Evolutionary conservation across 208 protist species (phyloP), one percentile per base, ranked within the genome.

Genomic region (Trypanosoma avium): DNA sequence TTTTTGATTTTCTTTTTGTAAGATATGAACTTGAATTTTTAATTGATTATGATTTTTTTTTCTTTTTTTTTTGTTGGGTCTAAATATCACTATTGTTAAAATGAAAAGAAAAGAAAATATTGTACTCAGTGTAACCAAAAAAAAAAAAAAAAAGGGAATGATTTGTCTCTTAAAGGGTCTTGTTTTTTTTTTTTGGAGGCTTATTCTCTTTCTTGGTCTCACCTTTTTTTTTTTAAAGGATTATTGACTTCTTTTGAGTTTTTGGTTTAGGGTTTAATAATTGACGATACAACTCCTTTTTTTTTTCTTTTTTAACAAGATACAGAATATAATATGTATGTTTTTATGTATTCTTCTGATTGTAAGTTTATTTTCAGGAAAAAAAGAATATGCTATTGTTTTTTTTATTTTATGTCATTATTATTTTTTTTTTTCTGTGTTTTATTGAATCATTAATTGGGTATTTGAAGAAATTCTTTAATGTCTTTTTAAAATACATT

Each of bases 111-210:
- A n/a, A n/a, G n/a, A n/a, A n/a, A n/a, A n/a, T n/a, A n/a, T n/a
- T n/a, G n/a, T n/a, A n/a, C n/a, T n/a, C n/a, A n/a, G n/a, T n/a
- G n/a, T n/a, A n/a, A n/a, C n/a, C 15, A 35, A 27, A 62, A 62
- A 62, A 53, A 52, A 30, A 47, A 61, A 68, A 68, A 69, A 40
- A 43, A 71, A 60, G 26, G 17, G 7, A 67, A 50, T n/a, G n/a
- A n/a, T n/a, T n/a, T n/a, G n/a, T 38, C n/a, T 24, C 13, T 49
- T 40, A 45, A 27, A 27, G 68, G 75, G 38, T 38, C 24, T 35
- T 57, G 15, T 43, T 42, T 42, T 57, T 42, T 57, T 32, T 32
- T 17, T 24, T 54, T 9, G 17, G 48, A 9, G 19, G 19, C 52
- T 35, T 42, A n/a, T 5, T 42, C 15, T 35, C 45, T 19, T 42